Base-by-base conservation (phyloP, 2,329 filamentous ascomycete genomes). In the Cytospora piceae region DNA sequence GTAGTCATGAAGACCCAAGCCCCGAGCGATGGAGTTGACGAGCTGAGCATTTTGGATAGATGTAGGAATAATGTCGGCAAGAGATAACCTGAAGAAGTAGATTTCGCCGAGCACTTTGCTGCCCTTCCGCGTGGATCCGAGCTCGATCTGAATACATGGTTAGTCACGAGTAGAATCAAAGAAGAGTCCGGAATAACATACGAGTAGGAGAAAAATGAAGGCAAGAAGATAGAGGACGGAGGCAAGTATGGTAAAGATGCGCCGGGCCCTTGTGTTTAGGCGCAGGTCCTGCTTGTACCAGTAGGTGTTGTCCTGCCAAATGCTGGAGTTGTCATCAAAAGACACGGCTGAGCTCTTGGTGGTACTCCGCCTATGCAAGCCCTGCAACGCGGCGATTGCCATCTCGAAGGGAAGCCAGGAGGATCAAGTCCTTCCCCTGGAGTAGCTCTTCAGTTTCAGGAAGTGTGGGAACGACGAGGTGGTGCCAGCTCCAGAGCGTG, bases 1-100 rank as follows among this genome's bases (percentile, higher is more conserved):
- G 78, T 96, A 97, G 77, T 97, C 94, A 75, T 96, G 93, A 58
- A 97, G 83, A 34, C 94, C 94, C 62, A 97, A 82, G 27, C 90
- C 92, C 60, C 92, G 89, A 4, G 93, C 93, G 70, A 97, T 93
- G 55, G 89, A 93, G 80, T 96, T 96, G 77, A 96, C 90, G 55
- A 97, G 83, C 29, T 84, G 79, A 12, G 88, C 87, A 74, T 93
- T 90, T 52, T 90, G 89, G 20, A 92, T 85, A 6, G 85, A 87
- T 39, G 87, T 81, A 0, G 91, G 90, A 64, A 97, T 89, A 74
- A 97, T 90, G 72, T 96, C 85, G 71, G 91, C 86, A 58, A 97
- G 84, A 77, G 96, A 86, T 72, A 97, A 86, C 72, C 89, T 90
- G 77, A 96, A 90, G 77, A 97, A 95, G 79, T 91, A 97, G 71